A percentile compares a stretch with the other conserved stretches of the same genome.
Conservation (phyloP, 371 early-diverging fungal species). For the Mortierella sp. region DNA sequence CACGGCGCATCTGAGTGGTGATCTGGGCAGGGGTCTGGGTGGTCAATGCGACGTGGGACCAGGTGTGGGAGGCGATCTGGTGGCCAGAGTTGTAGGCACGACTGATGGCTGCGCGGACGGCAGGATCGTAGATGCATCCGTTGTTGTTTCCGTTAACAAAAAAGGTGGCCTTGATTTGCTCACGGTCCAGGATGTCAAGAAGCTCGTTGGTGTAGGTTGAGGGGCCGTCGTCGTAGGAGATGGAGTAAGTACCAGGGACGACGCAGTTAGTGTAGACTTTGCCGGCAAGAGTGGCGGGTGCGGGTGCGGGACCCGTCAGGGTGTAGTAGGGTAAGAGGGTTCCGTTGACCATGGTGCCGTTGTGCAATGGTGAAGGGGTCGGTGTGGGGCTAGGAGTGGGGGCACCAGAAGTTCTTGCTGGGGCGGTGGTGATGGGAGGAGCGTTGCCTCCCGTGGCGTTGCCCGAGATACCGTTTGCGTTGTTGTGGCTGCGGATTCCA, state of each 20-base stretch:
- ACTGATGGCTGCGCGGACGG: constrained; percentile 31
- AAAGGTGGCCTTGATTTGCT: constrained; percentile 55
- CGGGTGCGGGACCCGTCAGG: constrained; percentile 33
- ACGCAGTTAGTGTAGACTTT: constrained; percentile 48
- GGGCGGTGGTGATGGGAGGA: neutral
- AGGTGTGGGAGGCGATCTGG: constrained; percentile 60
- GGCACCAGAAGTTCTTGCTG: neutral
- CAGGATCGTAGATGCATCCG: constrained; percentile 47
- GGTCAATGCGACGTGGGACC: constrained; percentile 55
- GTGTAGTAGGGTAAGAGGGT: constrained; percentile 47
- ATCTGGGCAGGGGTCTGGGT: constrained; percentile 37
- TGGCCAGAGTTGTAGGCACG: constrained; percentile 59
- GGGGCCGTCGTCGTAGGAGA: constrained; percentile 55
- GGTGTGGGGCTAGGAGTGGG: constrained; percentile 7
- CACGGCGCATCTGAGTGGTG: constrained; percentile 50
- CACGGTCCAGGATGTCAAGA: constrained; percentile 45
- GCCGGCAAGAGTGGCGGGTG: constrained; percentile 36
- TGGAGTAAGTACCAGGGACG: constrained; percentile 40
- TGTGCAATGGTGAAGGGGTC: constrained; percentile 16
- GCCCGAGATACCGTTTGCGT: constrained; percentile 11
- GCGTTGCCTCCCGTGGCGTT: constrained; percentile 3
- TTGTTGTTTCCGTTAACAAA: constrained; percentile 54
- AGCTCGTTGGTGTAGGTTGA: constrained; percentile 42
- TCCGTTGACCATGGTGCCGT: constrained; percentile 57
- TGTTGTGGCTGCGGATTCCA: constrained; percentile 39